phyloP scores from a whole-genome alignment of 208 protist genomes.

The Leishmania lainsoni region DNA sequence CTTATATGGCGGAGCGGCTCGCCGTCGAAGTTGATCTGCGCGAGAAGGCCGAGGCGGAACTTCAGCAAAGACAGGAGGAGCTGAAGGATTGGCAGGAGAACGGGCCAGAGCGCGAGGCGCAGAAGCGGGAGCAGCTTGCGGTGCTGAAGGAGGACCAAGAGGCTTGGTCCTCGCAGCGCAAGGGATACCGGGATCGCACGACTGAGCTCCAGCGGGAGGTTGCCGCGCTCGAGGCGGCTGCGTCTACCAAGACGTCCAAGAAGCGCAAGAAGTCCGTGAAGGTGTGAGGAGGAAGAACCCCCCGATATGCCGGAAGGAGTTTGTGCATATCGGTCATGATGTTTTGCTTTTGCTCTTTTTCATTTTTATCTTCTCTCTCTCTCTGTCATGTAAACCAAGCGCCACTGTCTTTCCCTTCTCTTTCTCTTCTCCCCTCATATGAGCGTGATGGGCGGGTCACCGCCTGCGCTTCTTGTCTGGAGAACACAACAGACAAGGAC shows the following conservation, averaged over 20 bases:
- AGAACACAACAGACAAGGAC: too few relatives aligned
- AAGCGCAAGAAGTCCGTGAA: constrained; percentile 26
- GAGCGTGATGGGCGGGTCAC: too few relatives aligned
- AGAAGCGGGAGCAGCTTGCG: constrained; percentile 44
- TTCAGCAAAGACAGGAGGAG: constrained; percentile 45
- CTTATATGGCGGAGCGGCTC: constrained; percentile 45
- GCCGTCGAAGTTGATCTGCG: constrained; percentile 49
- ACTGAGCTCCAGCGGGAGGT: constrained; percentile 44
- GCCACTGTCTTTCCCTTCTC: neutral
- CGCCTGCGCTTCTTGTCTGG: too few relatives aligned
- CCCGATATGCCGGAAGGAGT: neutral
- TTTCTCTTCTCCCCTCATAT: too few relatives aligned
- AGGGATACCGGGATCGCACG: constrained; percentile 56
- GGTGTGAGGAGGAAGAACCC: neutral
- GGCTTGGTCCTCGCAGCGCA: constrained; percentile 65
- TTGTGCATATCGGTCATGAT: neutral
- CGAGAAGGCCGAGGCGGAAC: constrained; percentile 72
- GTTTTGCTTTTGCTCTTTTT: neutral
- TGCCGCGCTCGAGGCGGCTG: constrained; percentile 47
- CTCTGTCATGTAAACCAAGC: neutral
- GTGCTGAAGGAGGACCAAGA: constrained; percentile 57
- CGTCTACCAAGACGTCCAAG: constrained; percentile 8
- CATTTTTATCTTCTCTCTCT: neutral
- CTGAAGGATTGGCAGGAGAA: constrained; percentile 64
- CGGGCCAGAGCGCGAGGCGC: constrained; percentile 50